These are phyloP conservation scores for Cicer pinnatifidum DNA, from an alignment of 306 rosid species.

Conservation along the genomic window DNA sequence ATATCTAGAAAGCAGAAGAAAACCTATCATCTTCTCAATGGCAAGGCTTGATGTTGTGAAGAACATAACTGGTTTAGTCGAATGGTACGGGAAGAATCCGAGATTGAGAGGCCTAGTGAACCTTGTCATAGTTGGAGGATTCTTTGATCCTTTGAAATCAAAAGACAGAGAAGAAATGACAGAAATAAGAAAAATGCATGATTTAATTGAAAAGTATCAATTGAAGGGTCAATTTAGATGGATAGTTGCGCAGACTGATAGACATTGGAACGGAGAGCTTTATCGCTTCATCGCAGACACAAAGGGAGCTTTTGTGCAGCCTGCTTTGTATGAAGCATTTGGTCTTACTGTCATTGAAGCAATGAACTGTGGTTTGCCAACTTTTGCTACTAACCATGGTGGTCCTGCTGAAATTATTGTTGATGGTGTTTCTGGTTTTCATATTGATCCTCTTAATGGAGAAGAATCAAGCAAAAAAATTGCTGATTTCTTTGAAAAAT, in stretches of 20 bases:
- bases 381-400: conserved; percentile 93
- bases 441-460: conserved; percentile 76
- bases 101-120: conserved; percentile 74
- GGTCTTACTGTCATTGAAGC: conserved; percentile 96
- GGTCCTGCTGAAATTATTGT: conserved; percentile 93
- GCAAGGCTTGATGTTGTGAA: conserved; percentile 90
- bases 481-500: conserved; percentile 81
- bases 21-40: conserved; percentile 87
- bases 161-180: conserved; percentile 85
- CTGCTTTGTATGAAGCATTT: conserved; percentile 91
- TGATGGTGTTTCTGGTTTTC: conserved; percentile 82
- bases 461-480: conserved; percentile 73
- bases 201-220: conserved; percentile 63
- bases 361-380: conserved; percentile 93
- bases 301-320: conserved; percentile 95
- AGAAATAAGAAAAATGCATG: conserved; percentile 76
- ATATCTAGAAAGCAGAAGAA: conserved; percentile 64
- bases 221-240: conserved; percentile 86
- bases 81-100: conserved; percentile 83
- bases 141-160: conserved; percentile 84
- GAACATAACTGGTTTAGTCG: conserved; percentile 78
- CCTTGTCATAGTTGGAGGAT: conserved; percentile 94
- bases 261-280: conserved; percentile 80
- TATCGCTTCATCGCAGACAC: conserved; percentile 85
- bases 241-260: conserved; percentile 88